These are phyloP conservation scores for Aureobasidium sp. DNA, from an alignment of 2,329 filamentous ascomycete genomes.

Conservation along the genomic window DNA sequence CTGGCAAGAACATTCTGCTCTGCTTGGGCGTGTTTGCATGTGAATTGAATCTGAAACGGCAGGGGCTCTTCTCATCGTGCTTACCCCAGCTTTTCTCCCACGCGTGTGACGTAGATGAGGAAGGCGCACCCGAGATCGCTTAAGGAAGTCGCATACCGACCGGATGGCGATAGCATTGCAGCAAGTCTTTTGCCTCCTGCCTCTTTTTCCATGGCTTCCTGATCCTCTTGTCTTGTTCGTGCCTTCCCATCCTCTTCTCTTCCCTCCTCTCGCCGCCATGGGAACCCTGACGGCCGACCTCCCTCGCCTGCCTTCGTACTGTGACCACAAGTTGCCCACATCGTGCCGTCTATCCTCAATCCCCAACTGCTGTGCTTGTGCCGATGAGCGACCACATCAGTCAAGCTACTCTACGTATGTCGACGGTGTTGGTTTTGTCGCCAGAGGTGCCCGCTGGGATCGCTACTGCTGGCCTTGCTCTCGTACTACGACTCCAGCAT, in stretches of 20 bases:
- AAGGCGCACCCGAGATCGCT: background rate
- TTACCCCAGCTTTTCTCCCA: background rate
- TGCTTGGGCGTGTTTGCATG: background rate
- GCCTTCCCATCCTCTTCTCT: background rate
- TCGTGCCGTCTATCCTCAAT: slow-evolving; percentile 28
- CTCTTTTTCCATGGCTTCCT: background rate
- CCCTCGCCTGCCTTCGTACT: slow-evolving; percentile 23
- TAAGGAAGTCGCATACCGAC: background rate
- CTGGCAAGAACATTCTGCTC: background rate
- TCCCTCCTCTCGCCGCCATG: slow-evolving; percentile 19
- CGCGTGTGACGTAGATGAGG: background rate
- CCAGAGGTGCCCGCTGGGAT: slow-evolving; percentile 43
- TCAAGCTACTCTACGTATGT: slow-evolving; percentile 42
- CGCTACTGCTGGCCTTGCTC: slow-evolving; percentile 48
- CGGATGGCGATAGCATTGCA: background rate
- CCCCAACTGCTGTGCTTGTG: slow-evolving; percentile 27
- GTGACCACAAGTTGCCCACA: slow-evolving; percentile 28
- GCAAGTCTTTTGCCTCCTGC: background rate
- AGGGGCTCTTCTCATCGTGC: background rate
- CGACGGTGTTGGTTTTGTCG: slow-evolving; percentile 45
- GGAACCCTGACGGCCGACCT: slow-evolving; percentile 25
- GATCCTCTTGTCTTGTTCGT: background rate
- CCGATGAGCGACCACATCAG: slow-evolving; percentile 33
- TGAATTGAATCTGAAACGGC: slow-evolving; percentile 5
- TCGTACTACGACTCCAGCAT: slow-evolving; percentile 22